Evolutionary conservation across 2,329 filamentous ascomycete species (phyloP), one percentile per base, ranked within the genome.

Genomic region (Myrmaecium sp.): DNA sequence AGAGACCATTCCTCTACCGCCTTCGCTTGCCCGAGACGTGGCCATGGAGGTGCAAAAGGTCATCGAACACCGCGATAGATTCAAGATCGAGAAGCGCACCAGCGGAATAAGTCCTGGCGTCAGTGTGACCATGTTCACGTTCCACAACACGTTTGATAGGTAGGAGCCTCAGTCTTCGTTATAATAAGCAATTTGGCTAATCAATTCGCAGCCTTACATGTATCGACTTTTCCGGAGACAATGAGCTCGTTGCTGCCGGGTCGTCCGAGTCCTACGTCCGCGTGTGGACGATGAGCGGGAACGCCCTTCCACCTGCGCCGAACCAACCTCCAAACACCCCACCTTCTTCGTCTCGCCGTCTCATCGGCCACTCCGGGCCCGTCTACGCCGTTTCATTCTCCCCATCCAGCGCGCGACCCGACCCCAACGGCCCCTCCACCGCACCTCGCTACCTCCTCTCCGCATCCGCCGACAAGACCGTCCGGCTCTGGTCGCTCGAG

Each of bases 111-210:
- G 84, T 9, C 71, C 82, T 29, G 74, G 74, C 14, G 64, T 94
- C 32, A 92, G 83, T 42, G 75, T 91, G 14, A 89, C 81, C 60
- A 95, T 95, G 79, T 94, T 91, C 49, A 98, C 89, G 1, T 93
- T 95, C 45, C 89, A 98, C 59, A 98, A 98, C 51, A 92, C 81
- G 0, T 74, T 83, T 35, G 83, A 92, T 51, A 78, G 72, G 81
- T 84, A 57, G 59, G 69, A 34, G n/a, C 9, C 13, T 21, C 6
- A 13, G 14, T 7, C 8, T 18, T 10, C 19, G 18, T 10, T 5
- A 14, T 19, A 26, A 16, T 22, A 13, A 22, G 12, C n/a, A 25
- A 19, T 26, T 32, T 26, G 24, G 17, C 40, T 51, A 32, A 51
- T 33, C 26, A 18, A 26, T 17, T 28, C 7, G 22, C 33, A 86